Conservation (phyloP, 164 flowering plant species). For the Aristolochia californica region DNA sequence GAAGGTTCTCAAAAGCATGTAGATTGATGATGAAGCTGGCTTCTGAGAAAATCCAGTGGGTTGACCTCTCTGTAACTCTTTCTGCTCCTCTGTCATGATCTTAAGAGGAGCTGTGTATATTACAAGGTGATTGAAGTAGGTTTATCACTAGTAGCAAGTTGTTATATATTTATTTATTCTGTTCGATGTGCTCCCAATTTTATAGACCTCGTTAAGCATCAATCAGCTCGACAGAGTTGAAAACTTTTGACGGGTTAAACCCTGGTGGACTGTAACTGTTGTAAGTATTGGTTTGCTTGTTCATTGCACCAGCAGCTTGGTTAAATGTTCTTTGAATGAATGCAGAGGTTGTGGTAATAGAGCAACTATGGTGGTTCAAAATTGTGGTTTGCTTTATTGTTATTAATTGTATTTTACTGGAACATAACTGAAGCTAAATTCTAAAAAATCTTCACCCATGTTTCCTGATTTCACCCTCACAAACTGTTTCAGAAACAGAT, state of each 20-base stretch:
- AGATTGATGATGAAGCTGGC: slow-evolving; percentile 1
- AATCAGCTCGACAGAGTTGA: neutral
- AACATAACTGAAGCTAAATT: too few relatives aligned
- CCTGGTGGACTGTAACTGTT: slow-evolving; percentile 1
- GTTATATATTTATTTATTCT: too few relatives aligned
- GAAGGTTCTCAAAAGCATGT: slow-evolving; percentile 9
- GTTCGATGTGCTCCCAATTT: neutral
- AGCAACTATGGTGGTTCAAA: too few relatives aligned
- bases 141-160: neutral
- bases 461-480: neutral
- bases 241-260: slow-evolving; percentile 2
- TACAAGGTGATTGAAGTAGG: slow-evolving; percentile 1
- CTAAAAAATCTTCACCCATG: neutral
- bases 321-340: too few relatives aligned
- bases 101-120: slow-evolving; percentile 2
- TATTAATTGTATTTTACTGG: too few relatives aligned
- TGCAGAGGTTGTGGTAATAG: too few relatives aligned
- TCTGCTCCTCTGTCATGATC: neutral
- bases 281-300: slow-evolving; percentile 2
- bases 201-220: neutral
- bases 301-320: neutral
- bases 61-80: neutral
- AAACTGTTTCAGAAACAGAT: neutral
- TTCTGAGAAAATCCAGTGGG: neutral
- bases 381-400: too few relatives aligned